These are phyloP conservation scores for Xylaria curta DNA, from an alignment of 495 filamentous ascomycete species.

Conservation along the genomic window DNA sequence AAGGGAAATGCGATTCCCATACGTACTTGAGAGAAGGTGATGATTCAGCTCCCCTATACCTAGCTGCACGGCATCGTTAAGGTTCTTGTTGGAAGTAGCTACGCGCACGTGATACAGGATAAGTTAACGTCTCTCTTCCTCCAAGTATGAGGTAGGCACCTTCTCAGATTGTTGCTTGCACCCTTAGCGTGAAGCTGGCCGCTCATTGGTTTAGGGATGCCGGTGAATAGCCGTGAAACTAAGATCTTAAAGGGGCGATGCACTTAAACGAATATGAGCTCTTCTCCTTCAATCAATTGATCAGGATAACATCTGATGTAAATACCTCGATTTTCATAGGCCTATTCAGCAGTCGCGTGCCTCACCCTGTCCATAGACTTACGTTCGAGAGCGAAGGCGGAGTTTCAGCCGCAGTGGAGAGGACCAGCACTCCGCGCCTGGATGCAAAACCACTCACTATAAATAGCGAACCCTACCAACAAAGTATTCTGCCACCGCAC, in stretches of 20 bases:
- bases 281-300: background rate
- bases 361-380: background rate
- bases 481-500: background rate
- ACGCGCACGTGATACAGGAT: too few relatives aligned
- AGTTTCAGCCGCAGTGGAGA: constrained; percentile 19
- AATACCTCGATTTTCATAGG: background rate
- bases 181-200: background rate
- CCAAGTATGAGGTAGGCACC: background rate
- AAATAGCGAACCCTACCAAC: background rate
- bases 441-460: background rate
- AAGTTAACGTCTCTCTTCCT: background rate
- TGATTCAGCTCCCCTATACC: background rate
- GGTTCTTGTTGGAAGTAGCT: too few relatives aligned
- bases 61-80: too few relatives aligned
- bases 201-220: constrained; percentile 1
- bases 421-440: background rate
- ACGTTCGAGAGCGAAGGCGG: background rate
- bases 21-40: too few relatives aligned
- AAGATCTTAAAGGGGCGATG: constrained; percentile 6
- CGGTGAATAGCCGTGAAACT: background rate
- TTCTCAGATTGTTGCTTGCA: background rate
- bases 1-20: background rate
- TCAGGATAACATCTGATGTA: background rate
- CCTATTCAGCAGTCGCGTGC: background rate
- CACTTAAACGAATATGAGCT: background rate